Conservation (phyloP, 2,329 filamentous ascomycete species). For the Colletotrichum tanaceti region DNA sequence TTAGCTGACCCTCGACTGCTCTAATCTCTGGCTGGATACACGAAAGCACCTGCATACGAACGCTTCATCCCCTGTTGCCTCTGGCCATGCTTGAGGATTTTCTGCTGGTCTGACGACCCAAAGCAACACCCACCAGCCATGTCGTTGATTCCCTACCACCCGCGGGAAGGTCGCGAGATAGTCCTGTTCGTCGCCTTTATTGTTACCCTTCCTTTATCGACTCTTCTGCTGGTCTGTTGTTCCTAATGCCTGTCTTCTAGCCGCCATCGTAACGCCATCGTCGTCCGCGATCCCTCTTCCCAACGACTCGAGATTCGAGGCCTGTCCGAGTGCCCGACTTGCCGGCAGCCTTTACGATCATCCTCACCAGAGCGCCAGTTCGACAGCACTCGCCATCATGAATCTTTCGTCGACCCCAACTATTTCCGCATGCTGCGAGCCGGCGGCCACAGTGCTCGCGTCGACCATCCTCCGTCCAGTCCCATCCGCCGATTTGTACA, state of each 20-base stretch:
- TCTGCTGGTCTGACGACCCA: constrained; percentile 29
- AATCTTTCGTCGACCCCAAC: constrained; percentile 86
- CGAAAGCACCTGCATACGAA: neutral
- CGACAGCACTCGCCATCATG: constrained; percentile 58
- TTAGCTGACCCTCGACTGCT: neutral
- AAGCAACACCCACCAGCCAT: constrained; percentile 49
- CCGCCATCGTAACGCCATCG: constrained; percentile 91
- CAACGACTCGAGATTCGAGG: constrained; percentile 85
- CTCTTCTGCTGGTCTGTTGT: neutral
- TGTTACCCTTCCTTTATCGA: constrained; percentile 2
- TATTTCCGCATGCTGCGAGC: constrained; percentile 94
- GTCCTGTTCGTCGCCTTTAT: constrained; percentile 73
- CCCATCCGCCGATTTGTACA: constrained; percentile 66
- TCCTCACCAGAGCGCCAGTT: constrained; percentile 63
- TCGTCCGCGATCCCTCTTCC: constrained; percentile 88
- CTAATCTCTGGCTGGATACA: no score
- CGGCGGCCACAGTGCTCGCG: constrained; percentile 58
- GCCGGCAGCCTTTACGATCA: constrained; percentile 76
- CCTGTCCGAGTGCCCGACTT: constrained; percentile 88
- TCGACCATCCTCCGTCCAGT: constrained; percentile 60
- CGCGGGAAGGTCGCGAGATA: constrained; percentile 79
- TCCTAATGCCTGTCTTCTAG: constrained; percentile 58
- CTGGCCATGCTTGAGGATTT: constrained; percentile 18
- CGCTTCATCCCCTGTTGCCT: neutral
- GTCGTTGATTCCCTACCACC: constrained; percentile 82